phyloP scores from a whole-genome alignment of 257 asterid species.

The Solanum paucissectum region DNA sequence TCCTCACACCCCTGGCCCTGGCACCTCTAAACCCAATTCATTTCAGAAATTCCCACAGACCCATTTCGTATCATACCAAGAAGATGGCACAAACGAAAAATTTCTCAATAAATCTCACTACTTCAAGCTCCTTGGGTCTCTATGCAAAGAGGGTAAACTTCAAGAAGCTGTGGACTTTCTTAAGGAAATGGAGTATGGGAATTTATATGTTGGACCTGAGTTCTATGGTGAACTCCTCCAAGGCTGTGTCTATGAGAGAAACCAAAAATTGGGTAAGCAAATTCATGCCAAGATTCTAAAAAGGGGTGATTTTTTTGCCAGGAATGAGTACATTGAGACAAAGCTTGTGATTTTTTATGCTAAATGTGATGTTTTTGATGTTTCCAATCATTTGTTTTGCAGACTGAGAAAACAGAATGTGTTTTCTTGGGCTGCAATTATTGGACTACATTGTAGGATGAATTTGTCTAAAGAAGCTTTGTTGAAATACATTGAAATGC shows the following conservation, averaged over 20 bases:
- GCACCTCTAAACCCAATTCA: background rate
- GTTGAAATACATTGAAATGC: conserved; percentile 15
- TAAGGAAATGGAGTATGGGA: conserved; percentile 5
- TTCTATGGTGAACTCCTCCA: conserved; percentile 19
- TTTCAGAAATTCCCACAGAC: background rate
- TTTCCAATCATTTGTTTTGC: conserved; percentile 6
- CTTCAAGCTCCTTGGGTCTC: conserved; percentile 5
- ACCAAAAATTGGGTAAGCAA: conserved; percentile 16
- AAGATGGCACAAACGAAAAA: background rate
- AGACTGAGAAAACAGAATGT: conserved; percentile 9
- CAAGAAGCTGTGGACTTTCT: conserved; percentile 11
- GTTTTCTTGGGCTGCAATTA: conserved; percentile 27
- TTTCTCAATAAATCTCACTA: background rate
- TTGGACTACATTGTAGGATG: conserved; percentile 15
- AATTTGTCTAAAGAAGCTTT: conserved; percentile 9
- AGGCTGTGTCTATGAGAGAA: conserved; percentile 12
- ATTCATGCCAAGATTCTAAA: conserved; percentile 15
- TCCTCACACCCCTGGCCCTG: background rate
- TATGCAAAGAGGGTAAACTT: conserved; percentile 18
- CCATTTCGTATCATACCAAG: background rate
- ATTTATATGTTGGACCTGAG: conserved; percentile 9
- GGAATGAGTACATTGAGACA: conserved; percentile 20
- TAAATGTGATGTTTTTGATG: conserved; percentile 14
- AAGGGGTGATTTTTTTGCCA: conserved; percentile 10
- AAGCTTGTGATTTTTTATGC: conserved; percentile 18